These are phyloP conservation scores for Chrysoporthe deuterocubensis DNA, from an alignment of 2,329 filamentous ascomycete species.

Conservation along the genomic window DNA sequence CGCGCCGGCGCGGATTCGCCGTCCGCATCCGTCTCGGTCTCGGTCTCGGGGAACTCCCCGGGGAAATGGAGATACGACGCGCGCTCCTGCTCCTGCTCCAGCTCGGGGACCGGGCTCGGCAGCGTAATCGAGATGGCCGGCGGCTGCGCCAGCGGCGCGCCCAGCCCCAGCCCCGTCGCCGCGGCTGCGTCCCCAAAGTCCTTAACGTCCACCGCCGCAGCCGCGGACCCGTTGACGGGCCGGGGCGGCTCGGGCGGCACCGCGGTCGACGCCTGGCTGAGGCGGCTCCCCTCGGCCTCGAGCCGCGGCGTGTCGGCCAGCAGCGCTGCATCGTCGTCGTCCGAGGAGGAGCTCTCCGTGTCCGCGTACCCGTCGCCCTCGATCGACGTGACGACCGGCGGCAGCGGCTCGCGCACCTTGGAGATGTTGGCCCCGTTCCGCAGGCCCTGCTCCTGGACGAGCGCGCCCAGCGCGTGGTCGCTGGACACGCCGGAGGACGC, in stretches of 20 bases:
- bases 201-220: conserved; percentile 27
- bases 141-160: background rate
- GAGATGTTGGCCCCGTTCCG: conserved; percentile 61
- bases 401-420: conserved; percentile 65
- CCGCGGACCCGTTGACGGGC: conserved; percentile 10
- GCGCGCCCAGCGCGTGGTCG: conserved; percentile 61
- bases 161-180: too few relatives aligned
- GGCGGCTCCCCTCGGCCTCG: conserved; percentile 28
- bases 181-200: conserved; percentile 9
- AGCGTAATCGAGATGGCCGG: conserved; percentile 47
- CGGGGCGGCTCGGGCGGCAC: conserved; percentile 15
- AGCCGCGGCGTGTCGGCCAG: conserved; percentile 31
- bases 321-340: conserved; percentile 42
- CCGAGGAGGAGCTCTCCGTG: conserved; percentile 45
- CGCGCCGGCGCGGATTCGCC: conserved; percentile 17
- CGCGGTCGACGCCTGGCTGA: conserved; percentile 28
- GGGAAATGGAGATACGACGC: conserved; percentile 56
- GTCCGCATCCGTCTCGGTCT: conserved; percentile 31
- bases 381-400: conserved; percentile 71
- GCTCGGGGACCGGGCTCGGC: conserved; percentile 45
- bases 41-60: conserved; percentile 60
- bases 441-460: conserved; percentile 58
- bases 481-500: conserved; percentile 55
- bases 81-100: conserved; percentile 29
- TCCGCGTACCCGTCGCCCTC: conserved; percentile 69